These are phyloP conservation scores for Sordaria brevicollis DNA, from an alignment of 495 filamentous ascomycete species.

Conservation along the genomic window DNA sequence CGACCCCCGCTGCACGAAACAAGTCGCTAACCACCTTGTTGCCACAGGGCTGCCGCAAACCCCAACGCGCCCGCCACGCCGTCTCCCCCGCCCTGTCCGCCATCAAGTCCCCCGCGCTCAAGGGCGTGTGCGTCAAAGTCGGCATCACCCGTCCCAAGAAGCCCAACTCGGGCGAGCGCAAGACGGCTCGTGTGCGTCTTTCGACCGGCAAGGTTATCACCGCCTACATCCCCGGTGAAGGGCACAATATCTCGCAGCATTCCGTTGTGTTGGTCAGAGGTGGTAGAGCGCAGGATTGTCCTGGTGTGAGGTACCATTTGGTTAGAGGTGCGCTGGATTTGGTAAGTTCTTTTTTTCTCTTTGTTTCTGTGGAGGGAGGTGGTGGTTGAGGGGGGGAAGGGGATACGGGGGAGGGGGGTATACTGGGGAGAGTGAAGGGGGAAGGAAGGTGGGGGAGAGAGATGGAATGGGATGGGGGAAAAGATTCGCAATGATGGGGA, in stretches of 20 bases:
- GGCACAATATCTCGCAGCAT: conserved; percentile 98
- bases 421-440: too few species aligned
- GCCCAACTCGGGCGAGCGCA: conserved; percentile 92
- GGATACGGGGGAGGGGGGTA: too few species aligned
- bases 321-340: conserved; percentile 89
- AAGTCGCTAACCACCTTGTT: too few species aligned
- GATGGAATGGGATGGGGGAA: too few species aligned
- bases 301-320: conserved; percentile 91
- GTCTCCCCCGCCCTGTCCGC: conserved; percentile 72
- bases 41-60: conserved; percentile 64
- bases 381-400: too few species aligned
- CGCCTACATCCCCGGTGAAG: conserved; percentile 91
- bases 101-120: conserved; percentile 65
- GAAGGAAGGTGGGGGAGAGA: too few species aligned
- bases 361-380: background rate
- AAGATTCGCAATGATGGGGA: background rate
- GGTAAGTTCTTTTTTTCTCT: conserved; percentile 44
- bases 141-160: conserved; percentile 93
- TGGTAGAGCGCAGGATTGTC: conserved; percentile 90
- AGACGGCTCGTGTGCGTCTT: conserved; percentile 79
- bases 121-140: conserved; percentile 91
- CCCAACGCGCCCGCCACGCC: conserved; percentile 67
- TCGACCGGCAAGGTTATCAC: conserved; percentile 80
- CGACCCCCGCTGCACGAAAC: background rate
- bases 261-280: conserved; percentile 90